Evolutionary conservation across 2,329 filamentous ascomycete species (phyloP).

Genomic region (Ceratocystis harringtonii): DNA sequence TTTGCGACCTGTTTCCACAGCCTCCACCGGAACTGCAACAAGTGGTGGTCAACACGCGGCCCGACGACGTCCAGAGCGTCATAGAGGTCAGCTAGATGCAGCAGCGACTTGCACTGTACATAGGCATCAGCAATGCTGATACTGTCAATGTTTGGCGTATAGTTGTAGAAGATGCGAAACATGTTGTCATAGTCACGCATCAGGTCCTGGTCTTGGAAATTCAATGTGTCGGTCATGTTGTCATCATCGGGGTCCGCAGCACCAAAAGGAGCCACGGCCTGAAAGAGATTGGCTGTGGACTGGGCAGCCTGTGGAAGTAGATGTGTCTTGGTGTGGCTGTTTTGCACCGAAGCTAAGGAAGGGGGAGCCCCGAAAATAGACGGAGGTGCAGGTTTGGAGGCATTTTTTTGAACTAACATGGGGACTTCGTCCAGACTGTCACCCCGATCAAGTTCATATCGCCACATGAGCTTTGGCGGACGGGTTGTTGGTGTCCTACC

Average conservation of each 20-base stretch:
- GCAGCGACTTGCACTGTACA: slow-evolving; percentile 79
- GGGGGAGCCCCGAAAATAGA: slow-evolving; percentile 29
- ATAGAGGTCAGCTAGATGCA: slow-evolving; percentile 85
- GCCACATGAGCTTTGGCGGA: slow-evolving; percentile 41
- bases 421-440: slow-evolving; percentile 61
- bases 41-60: slow-evolving; percentile 80
- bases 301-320: slow-evolving; percentile 16
- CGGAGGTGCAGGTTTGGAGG: slow-evolving; percentile 19
- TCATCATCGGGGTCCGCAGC: slow-evolving; percentile 19
- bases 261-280: slow-evolving; percentile 55
- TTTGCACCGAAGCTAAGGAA: neutral
- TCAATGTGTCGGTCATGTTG: slow-evolving; percentile 31
- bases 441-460: slow-evolving; percentile 74
- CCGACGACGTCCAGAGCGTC: slow-evolving; percentile 79
- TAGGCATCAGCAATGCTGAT: slow-evolving; percentile 88
- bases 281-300: slow-evolving; percentile 51
- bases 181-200: slow-evolving; percentile 91
- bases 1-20: slow-evolving; percentile 95
- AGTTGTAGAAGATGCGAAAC: slow-evolving; percentile 92
- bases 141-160: slow-evolving; percentile 63
- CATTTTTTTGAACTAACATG: slow-evolving; percentile 71
- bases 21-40: slow-evolving; percentile 77
- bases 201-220: slow-evolving; percentile 54
- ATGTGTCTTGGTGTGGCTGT: neutral
- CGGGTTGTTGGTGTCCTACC: neutral